Evolutionary conservation across 768 basidiomycete genomes (phyloP).

Genomic region (Rhodotorula graminis): DNA sequence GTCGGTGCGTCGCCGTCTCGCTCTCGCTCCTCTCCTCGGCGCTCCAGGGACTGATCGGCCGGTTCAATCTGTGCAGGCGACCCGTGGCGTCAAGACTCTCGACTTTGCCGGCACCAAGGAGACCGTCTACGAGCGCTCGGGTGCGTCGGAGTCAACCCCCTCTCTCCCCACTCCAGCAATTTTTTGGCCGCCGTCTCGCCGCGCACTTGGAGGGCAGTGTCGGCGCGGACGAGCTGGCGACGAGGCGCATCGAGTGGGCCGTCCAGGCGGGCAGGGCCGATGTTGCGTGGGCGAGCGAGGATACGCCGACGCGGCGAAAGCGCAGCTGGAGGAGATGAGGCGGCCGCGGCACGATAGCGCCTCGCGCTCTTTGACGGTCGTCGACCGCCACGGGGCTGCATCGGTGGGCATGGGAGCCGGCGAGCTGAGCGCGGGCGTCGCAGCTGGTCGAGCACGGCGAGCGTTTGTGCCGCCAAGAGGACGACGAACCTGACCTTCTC

Average conservation of each 20-base stretch:
- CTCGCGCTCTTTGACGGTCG: no score
- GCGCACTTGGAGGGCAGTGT: background rate
- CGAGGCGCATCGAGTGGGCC: background rate
- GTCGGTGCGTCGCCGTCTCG: background rate
- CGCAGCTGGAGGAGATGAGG: no score
- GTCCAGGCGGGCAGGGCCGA: no score
- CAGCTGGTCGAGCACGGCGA: no score
- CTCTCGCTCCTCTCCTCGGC: background rate
- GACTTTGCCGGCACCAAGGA: conserved; percentile 44
- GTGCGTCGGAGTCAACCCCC: conserved; percentile 6
- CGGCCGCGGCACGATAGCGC: no score
- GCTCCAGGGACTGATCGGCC: background rate
- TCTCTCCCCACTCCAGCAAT: background rate
- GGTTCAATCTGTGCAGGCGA: conserved; percentile 1
- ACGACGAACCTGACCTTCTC: background rate
- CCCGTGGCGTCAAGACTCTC: conserved; percentile 43
- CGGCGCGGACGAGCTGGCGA: no score
- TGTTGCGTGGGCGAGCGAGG: no score
- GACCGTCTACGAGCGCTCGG: conserved; percentile 43
- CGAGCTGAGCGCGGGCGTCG: no score
- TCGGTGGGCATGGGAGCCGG: no score
- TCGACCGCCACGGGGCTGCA: no score
- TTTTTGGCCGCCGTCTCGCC: background rate
- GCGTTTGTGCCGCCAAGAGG: background rate
- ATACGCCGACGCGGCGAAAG: no score